A percentile compares a stretch with the other conserved stretches of the same genome.
Evolutionary conservation across 2,329 filamentous ascomycete genomes (phyloP).

Genomic region (Cladosporium velox): DNA sequence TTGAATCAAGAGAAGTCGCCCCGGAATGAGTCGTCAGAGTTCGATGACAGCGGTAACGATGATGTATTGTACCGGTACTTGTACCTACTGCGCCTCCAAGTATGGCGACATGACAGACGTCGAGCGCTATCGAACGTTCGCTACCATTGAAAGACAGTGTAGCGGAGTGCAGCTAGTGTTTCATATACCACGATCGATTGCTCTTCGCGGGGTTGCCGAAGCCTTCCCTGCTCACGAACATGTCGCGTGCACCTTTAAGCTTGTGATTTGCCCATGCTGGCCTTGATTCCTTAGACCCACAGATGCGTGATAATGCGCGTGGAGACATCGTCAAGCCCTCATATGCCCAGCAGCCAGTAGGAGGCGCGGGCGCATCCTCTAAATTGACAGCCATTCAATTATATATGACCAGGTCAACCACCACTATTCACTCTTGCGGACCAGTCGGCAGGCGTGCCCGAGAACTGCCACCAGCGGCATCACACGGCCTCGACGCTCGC

Average conservation of each 20-base stretch:
- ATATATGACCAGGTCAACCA: background rate
- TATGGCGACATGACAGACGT: background rate
- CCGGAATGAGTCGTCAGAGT: background rate
- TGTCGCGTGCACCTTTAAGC: slow-evolving; percentile 1
- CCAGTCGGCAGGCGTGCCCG: background rate
- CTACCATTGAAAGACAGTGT: background rate
- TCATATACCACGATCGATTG: slow-evolving; percentile 7
- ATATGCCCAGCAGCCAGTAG: background rate
- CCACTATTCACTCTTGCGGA: background rate
- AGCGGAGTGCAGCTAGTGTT: slow-evolving; percentile 4
- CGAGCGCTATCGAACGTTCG: slow-evolving; percentile 9
- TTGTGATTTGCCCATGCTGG: background rate
- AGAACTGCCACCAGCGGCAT: background rate
- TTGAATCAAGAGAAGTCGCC: background rate
- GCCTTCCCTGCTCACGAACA: slow-evolving; percentile 1
- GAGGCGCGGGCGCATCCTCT: background rate
- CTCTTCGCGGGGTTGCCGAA: slow-evolving; percentile 6
- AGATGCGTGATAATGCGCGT: background rate
- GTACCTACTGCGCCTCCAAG: background rate
- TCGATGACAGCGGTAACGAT: background rate
- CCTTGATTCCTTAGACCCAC: background rate
- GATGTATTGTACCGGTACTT: slow-evolving; percentile 1
- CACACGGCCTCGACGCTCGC: background rate
- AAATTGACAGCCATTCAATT: background rate
- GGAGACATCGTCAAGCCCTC: background rate